Conservation (phyloP, 2,329 filamentous ascomycete genomes). For the Neopestalotiopsis rosae region DNA sequence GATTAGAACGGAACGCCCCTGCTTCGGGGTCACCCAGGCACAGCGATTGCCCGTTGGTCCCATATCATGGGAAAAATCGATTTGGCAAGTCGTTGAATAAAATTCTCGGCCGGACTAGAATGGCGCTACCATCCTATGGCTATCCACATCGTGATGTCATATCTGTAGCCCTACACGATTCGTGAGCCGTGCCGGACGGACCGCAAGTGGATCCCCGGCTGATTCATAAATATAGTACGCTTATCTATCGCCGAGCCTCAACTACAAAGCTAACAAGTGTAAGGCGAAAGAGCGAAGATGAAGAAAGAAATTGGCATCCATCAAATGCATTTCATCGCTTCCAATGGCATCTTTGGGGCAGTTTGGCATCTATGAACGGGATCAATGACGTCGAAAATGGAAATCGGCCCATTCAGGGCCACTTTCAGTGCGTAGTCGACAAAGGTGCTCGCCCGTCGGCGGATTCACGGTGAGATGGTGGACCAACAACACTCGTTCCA, state of each 20-base stretch:
- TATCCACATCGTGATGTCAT: conserved; percentile 1
- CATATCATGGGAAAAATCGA: neutral
- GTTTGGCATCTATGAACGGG: neutral
- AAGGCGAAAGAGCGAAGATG: neutral
- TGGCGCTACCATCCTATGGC: conserved; percentile 6
- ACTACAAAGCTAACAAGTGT: neutral
- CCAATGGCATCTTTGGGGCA: neutral
- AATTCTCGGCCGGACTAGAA: conserved; percentile 14
- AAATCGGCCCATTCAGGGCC: conserved; percentile 8
- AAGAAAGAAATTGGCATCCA: neutral
- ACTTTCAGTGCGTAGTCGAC: conserved; percentile 13
- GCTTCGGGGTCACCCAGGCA: conserved; percentile 7
- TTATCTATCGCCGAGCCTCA: conserved; percentile 3
- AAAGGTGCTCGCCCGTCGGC: conserved; percentile 18
- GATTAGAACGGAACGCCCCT: neutral
- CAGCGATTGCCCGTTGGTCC: neutral
- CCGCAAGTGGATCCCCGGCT: conserved; percentile 10
- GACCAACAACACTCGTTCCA: conserved; percentile 20
- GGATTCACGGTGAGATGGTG: conserved; percentile 27
- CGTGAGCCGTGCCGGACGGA: conserved; percentile 3
- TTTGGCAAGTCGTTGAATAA: neutral
- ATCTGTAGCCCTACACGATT: conserved; percentile 15
- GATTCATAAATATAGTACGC: neutral
- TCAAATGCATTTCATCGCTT: neutral
- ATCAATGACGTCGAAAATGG: conserved; percentile 7